Evolutionary conservation across 176 grass and related monocot species (phyloP).

Genomic region (Carex kokanica): DNA sequence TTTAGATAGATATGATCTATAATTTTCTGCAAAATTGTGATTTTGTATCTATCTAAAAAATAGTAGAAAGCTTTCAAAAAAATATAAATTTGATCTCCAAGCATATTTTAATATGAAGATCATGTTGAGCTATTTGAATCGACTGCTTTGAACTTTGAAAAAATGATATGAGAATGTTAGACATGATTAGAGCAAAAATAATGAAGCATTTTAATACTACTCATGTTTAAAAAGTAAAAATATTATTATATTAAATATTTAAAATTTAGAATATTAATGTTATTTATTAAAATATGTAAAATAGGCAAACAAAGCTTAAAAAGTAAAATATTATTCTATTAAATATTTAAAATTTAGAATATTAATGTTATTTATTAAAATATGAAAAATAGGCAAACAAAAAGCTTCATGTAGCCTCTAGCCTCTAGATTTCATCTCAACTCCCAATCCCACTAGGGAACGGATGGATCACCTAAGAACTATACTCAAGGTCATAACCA

Average conservation of each 20-base stretch:
- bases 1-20: too few relatives aligned
- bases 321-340: background rate
- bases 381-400: background rate
- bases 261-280: background rate
- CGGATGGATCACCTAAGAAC: background rate
- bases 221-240: too few relatives aligned
- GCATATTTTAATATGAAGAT: too few relatives aligned
- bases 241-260: background rate
- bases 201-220: too few relatives aligned
- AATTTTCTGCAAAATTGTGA: too few relatives aligned
- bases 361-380: background rate
- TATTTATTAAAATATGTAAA: background rate
- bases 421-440: background rate
- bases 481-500: slow-evolving; percentile 1
- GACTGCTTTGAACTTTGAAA: too few relatives aligned
- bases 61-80: too few relatives aligned
- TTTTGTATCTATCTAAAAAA: too few relatives aligned
- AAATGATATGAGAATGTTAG: too few relatives aligned
- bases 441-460: background rate
- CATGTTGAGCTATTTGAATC: too few relatives aligned
- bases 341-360: background rate
- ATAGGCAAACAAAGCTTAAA: background rate
- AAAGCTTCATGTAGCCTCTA: background rate
- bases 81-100: too few relatives aligned
- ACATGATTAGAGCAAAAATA: too few relatives aligned